Base-by-base conservation (phyloP, 352 stramenopile species). In the Globisporangium parvum region DNA sequence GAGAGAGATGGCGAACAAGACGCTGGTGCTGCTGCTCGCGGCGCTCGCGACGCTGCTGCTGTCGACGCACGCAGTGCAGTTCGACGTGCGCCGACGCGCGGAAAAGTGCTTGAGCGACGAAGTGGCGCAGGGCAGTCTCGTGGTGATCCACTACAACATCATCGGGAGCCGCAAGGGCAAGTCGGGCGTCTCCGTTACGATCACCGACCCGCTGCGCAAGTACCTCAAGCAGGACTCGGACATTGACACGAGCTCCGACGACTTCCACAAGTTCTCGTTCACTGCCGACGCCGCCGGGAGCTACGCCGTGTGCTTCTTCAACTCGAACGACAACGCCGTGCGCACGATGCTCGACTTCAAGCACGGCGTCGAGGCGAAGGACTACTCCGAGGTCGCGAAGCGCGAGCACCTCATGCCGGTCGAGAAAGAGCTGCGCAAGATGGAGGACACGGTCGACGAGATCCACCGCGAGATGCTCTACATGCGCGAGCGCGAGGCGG, bases 381-480 rank as follows among this genome's bases (percentile, higher is more conserved):
- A 96, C 62, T 94, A 93, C 71, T 82, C 83, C 31, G 85, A 94
- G 54, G 80, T 94, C 31, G 86, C 86, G 54, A 96, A 93, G 73
- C 69, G 82, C 31, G 86, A 96, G 66, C 86, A 96, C 65, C 69
- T 96, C 23, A 91, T 93, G 84, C 86, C 86, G 1, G 80, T 96
- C 33, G 83, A 96, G 65, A 87, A 88, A 53, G 86, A 96, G 65
- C 69, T 96, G 35, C 79, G 82, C 48, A 94, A 93, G 76, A 90
- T 96, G 83, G 86, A 96, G 53, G 84, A 94, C 70, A 80, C 77
- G 0, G 86, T 93, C 24, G 83, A 93, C 59, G 86, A 96, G 66
- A 93, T 96, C 63, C 85, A 93, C 65, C 80, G 78, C 59, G 85
- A 93, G 66, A 91, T 93, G 81, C 75, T 93, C n/a, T 93, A 94